These are phyloP conservation scores for Trichoderma koningiopsis DNA, from an alignment of 2,329 filamentous ascomycete species.

Conservation along the genomic window DNA sequence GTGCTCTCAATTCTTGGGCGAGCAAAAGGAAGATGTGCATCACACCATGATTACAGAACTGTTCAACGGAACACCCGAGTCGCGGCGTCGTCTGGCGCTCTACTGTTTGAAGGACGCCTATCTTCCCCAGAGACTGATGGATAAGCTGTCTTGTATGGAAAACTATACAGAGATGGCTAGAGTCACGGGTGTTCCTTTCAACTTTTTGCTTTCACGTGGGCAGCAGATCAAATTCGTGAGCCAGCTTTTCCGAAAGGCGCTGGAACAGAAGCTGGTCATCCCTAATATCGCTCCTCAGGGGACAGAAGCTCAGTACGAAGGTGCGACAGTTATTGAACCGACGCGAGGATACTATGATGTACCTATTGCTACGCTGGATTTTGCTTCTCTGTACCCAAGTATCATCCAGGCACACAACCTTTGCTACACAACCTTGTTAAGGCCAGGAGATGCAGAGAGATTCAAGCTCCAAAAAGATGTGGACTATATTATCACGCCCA, in stretches of 20 bases:
- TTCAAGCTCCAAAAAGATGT: slow-evolving; percentile 80
- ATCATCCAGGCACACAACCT: slow-evolving; percentile 99
- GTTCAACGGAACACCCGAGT: slow-evolving; percentile 94
- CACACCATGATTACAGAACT: slow-evolving; percentile 99
- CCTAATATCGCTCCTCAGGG: slow-evolving; percentile 76
- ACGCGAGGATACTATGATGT: slow-evolving; percentile 92
- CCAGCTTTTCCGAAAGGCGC: slow-evolving; percentile 91
- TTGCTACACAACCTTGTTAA: slow-evolving; percentile 90
- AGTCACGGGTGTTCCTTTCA: slow-evolving; percentile 98
- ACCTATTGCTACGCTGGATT: slow-evolving; percentile 95
- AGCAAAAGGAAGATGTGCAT: slow-evolving; percentile 98
- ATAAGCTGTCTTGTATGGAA: slow-evolving; percentile 96
- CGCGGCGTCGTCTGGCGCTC: slow-evolving; percentile 82
- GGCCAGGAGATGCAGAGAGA: slow-evolving; percentile 72
- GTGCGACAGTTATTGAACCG: slow-evolving; percentile 96
- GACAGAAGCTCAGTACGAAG: slow-evolving; percentile 89
- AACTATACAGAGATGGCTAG: slow-evolving; percentile 99
- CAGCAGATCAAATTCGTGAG: slow-evolving; percentile 98
- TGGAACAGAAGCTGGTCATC: slow-evolving; percentile 91
- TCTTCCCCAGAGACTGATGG: slow-evolving; percentile 88
- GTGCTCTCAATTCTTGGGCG: slow-evolving; percentile 88
- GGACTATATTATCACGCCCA: slow-evolving; percentile 95
- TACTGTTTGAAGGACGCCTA: slow-evolving; percentile 99
- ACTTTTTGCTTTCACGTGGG: slow-evolving; percentile 84
- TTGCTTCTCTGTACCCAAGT: slow-evolving; percentile 95